Evolutionary conservation across 208 protist species (phyloP), one percentile per base, ranked within the genome.

Genomic region (Leishmania lainsoni): DNA sequence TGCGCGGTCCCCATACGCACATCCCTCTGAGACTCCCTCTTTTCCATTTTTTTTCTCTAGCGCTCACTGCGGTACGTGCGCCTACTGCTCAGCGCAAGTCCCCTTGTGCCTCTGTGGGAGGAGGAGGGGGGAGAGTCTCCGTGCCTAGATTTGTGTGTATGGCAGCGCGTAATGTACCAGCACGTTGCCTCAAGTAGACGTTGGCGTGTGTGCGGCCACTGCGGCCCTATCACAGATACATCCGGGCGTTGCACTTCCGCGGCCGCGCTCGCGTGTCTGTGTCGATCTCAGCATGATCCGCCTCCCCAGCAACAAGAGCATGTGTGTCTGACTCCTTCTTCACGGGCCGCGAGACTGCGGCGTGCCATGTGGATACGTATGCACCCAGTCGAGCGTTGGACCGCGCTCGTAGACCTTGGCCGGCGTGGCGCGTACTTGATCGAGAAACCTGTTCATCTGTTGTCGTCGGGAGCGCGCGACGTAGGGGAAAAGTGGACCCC

Each of bases 351-450:
- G 35, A 39, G 35, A 39, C 35, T 39, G 22, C 81, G 85, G n/a
- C 83, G 84, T 35, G 78, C 86, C 14, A 32, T 65, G 52, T 96
- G 92, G 92, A 81, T 93, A 75, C 83, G 84, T 22, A 85, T 94
- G 75, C 77, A 96, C 70, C 92, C 92, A 0, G 91, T 96, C 4
- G 84, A 89, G 83, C 93, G 93, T 63, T 94, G 90, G 92, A 96
- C 92, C 0, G 83, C 78, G 29, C 84, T 96, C 59, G 86, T 94
- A 3, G 92, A 96, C 74, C 77, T 94, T 32, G 92, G 86, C 4
- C 86, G 92, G 9, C 86, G 89, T 10, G 83, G 81, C 0, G 88
- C 89, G 10, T 85, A 87, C 58, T 72, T 95, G 65, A 86, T 95
- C 52, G 84, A 90, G 73, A 83, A 54, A 17, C 79, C 86, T 6